phyloP scores from a whole-genome alignment of 768 basidiomycete species.

The Collybia mongolica region DNA sequence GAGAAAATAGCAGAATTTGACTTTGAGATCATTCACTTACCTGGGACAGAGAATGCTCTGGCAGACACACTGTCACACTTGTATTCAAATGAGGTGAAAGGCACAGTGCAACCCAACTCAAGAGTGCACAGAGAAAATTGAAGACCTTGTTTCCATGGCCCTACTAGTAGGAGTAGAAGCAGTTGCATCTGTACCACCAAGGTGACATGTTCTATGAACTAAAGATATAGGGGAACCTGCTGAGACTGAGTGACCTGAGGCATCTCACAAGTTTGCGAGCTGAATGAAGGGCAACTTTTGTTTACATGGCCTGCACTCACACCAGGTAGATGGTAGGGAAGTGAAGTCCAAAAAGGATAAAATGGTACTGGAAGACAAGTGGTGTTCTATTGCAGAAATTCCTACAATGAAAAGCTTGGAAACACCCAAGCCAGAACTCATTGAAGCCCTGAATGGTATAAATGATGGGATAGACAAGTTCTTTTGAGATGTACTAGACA shows the following conservation, averaged over 20 bases:
- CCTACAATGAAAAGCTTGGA: no score
- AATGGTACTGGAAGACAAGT: no score
- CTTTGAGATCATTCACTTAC: constrained; percentile 28
- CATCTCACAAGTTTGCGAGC: constrained; percentile 3
- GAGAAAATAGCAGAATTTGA: constrained; percentile 37
- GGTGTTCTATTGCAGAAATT: no score
- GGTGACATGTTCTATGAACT: background rate
- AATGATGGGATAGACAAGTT: constrained; percentile 9
- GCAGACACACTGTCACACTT: constrained; percentile 39
- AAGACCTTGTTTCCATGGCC: background rate
- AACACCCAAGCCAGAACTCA: background rate
- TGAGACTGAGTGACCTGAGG: constrained; percentile 1
- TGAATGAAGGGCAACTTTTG: background rate
- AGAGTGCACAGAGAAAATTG: background rate
- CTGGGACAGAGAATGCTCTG: constrained; percentile 34
- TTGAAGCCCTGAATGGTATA: background rate
- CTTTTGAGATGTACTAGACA: constrained; percentile 11
- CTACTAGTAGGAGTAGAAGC: constrained; percentile 4
- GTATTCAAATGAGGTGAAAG: constrained; percentile 10
- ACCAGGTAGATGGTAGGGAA: constrained; percentile 12
- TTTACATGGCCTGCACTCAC: background rate
- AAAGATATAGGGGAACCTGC: background rate
- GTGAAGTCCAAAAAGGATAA: background rate
- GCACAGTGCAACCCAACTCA: constrained; percentile 3
- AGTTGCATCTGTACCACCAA: background rate